Evolutionary conservation across 148 eudicot species (phyloP).

Genomic region (Rhododendron molle): DNA sequence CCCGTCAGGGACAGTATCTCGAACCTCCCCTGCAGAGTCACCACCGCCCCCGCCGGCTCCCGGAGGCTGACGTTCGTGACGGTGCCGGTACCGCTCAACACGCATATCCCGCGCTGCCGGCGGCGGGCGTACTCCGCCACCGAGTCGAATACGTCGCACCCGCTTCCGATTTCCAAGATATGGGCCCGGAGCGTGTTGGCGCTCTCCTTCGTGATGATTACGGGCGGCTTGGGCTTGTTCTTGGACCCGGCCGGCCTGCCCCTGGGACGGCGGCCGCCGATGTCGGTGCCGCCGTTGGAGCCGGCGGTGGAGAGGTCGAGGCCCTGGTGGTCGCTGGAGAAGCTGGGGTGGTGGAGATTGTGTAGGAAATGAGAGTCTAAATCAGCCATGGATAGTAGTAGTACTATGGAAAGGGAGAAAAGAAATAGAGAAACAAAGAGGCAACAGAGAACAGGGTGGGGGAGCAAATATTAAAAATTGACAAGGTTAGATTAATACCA

Average conservation of each 20-base stretch:
- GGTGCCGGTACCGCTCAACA: constrained; percentile 39
- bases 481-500: background rate
- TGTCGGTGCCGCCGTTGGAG: constrained; percentile 10
- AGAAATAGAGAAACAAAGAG: constrained; percentile 12
- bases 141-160: constrained; percentile 41
- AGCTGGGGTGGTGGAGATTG: constrained; percentile 30
- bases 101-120: constrained; percentile 36
- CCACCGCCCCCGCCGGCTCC: constrained; percentile 31
- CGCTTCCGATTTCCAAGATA: constrained; percentile 32
- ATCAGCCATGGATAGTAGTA: constrained; percentile 23
- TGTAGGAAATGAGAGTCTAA: constrained; percentile 31
- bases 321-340: constrained; percentile 23
- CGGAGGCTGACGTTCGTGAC: constrained; percentile 39
- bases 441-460: constrained; percentile 14
- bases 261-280: constrained; percentile 28
- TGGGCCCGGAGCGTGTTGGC: constrained; percentile 48
- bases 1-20: constrained; percentile 43
- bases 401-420: background rate
- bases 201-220: constrained; percentile 38
- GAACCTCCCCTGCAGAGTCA: constrained; percentile 36
- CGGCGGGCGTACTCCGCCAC: constrained; percentile 33
- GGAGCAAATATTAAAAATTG: constrained; percentile 7
- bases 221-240: constrained; percentile 48
- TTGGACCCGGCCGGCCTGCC: constrained; percentile 43
- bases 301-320: background rate